Base-by-base conservation (phyloP, 1,139 yeast species). In the Blastobotrys arbuscula region DNA sequence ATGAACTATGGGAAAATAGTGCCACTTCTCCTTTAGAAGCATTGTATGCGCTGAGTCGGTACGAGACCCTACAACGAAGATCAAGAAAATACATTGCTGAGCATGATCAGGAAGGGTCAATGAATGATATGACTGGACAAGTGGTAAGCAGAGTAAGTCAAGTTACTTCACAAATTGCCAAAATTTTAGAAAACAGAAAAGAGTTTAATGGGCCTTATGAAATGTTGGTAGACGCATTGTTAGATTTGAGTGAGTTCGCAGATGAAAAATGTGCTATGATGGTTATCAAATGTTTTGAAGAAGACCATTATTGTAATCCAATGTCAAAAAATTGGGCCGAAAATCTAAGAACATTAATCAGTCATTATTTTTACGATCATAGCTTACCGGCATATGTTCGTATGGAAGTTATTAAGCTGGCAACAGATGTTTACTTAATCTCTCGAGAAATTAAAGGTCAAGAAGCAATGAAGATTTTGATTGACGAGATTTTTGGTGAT, bases 251-350 rank as follows among this genome's bases (percentile, higher is more conserved):
- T 36, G 66, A 63, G 9, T 62, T 63, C 45, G 53, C 79, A 31
- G 66, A 75, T 3, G 68, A 67, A 0, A 63, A 64, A 2, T 68
- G 69, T 12, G 70, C 74, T 6, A 55, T 65, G 13, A 72, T 72
- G 50, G 72, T 81, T 1, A 63, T 81, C 35, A 62, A 68, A 7
- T 75, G 70, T 57, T 82, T 78, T 59, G 65, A 67, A 1, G 71
- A 73, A n/a, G 78, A 75, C 48, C 73, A 74, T 46, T 58, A 74
- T 23, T 82, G 89, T 57, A 71, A 81, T 1, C 75, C 80, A 7
- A 60, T 79, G n/a, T 67, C 74, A 40, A 71, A 76, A 0, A 64
- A 72, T 18, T 82, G 89, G 86, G 65, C 67, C 42, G 71, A 68
- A 1, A 77, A 78, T 56, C 68, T 78, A 42, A 62, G 65, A 20